Base-by-base conservation (phyloP, 345 rosid species). In the Melastoma malabathricum region DNA sequence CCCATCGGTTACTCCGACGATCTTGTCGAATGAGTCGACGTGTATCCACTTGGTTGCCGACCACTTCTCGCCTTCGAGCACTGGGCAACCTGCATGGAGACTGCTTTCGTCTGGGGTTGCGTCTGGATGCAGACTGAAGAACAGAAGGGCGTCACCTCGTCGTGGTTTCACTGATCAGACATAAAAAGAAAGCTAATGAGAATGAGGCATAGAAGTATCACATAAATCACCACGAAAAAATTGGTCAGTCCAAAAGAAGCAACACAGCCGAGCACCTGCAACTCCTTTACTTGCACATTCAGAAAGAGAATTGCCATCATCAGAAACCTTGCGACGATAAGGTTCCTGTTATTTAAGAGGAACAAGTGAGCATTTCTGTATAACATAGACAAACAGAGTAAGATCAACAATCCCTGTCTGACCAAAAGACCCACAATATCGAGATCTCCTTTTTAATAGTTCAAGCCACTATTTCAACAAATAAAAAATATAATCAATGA, bases 41-140 rank as follows among this genome's bases (percentile, higher is more conserved):
- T 90, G 98, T 59, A 90, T 78, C 98, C 98, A 90, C 71, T 90
- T 90, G 0, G 98, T 90, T 9, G 98, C 98, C 1, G 96, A 90
- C 98, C 98, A 86, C 76, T 90, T 90, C 82, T 90, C 98, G 13
- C 98, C 96, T 61, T 86, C 84, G 9, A 86, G 76, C 66, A 90
- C 96, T 0, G 89, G 98, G 75, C 96, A 90, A 10, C 98, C 98
- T 17, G 81, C 92, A 48, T 90, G 98, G 44, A 84, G 84, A 65
- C 92, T 83, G 65, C 18, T 43, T 3, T 73, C 58, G 69, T 90
- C 98, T 6, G 98, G 98, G 22, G 71, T 61, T 45, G 98, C 92
- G 34, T 63, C 80, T 22, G 86, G 75, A 60, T 60, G 67, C 45
- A 90, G 94, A 65, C 82, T 90, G 68, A 83, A 90, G 92, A 86